phyloP scores from a whole-genome alignment of 2,329 filamentous ascomycete species.

The Colletotrichum tamarilloi region DNA sequence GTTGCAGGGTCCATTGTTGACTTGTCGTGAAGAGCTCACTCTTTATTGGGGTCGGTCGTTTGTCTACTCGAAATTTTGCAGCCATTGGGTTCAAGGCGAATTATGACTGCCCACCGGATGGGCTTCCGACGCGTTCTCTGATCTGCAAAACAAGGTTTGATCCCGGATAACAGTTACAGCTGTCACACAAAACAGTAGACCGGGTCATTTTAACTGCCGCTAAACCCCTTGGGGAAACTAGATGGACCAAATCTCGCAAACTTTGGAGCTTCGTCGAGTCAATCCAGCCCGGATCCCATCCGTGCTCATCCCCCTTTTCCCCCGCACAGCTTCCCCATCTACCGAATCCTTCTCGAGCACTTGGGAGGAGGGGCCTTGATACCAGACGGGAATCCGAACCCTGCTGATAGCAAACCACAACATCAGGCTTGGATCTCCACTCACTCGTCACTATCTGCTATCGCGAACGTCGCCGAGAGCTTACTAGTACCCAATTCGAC shows the following conservation, averaged over 20 bases:
- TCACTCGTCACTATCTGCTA: background rate
- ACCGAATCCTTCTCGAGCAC: background rate
- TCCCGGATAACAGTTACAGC: background rate
- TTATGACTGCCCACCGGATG: background rate
- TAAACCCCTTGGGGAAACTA: constrained; percentile 18
- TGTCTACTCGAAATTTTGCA: background rate
- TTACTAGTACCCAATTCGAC: background rate
- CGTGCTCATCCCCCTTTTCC: background rate
- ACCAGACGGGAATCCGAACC: background rate
- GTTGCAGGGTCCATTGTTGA: background rate
- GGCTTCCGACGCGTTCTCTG: background rate
- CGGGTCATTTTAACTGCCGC: background rate
- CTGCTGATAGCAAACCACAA: background rate
- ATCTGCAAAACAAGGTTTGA: background rate
- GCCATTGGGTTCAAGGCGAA: background rate
- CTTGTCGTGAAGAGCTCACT: no score
- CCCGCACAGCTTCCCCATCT: constrained; percentile 3
- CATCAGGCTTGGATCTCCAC: background rate
- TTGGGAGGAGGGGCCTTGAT: background rate
- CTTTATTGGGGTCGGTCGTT: background rate
- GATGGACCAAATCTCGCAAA: constrained; percentile 17
- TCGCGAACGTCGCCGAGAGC: background rate
- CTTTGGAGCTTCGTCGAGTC: background rate
- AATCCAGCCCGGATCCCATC: background rate
- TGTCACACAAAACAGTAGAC: background rate